phyloP scores from a whole-genome alignment of 192 early-diverging fungal genomes.

The Dissophora ornata region DNA sequence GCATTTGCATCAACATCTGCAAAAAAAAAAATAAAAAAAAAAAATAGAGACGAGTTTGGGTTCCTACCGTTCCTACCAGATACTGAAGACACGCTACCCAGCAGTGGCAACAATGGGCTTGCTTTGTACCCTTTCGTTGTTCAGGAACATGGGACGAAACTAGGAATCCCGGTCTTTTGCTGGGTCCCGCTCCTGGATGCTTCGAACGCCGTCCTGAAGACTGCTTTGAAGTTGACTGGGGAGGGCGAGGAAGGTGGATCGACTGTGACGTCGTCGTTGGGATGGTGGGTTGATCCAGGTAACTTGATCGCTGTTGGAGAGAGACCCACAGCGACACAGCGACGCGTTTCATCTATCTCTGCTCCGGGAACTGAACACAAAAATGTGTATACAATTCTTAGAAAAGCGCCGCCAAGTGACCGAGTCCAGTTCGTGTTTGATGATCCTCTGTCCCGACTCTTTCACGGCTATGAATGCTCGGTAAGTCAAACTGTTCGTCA shows the following conservation, averaged over 20 bases:
- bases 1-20: neutral
- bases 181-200: constrained; percentile 42
- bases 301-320: too few species aligned
- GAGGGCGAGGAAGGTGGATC: neutral
- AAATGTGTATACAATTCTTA: neutral
- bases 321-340: too few species aligned
- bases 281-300: constrained; percentile 47
- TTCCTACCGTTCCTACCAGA: constrained; percentile 41
- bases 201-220: constrained; percentile 23
- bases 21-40: neutral
- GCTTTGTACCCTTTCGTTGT: constrained; percentile 34
- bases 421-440: constrained; percentile 51
- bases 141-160: constrained; percentile 40
- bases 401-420: constrained; percentile 6
- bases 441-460: constrained; percentile 63
- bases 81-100: neutral
- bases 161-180: constrained; percentile 48
- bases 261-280: neutral
- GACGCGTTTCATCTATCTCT: too few species aligned
- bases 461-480: constrained; percentile 62
- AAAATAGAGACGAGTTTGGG: constrained; percentile 43
- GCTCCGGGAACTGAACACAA: too few species aligned
- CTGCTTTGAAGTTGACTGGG: neutral
- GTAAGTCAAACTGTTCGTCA: constrained; percentile 41
- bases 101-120: neutral